A percentile compares a stretch with the other conserved stretches of the same genome.
These are phyloP conservation scores for Fraxinus greggii DNA, from an alignment of 305 asterid genomes.

Conservation along the genomic window DNA sequence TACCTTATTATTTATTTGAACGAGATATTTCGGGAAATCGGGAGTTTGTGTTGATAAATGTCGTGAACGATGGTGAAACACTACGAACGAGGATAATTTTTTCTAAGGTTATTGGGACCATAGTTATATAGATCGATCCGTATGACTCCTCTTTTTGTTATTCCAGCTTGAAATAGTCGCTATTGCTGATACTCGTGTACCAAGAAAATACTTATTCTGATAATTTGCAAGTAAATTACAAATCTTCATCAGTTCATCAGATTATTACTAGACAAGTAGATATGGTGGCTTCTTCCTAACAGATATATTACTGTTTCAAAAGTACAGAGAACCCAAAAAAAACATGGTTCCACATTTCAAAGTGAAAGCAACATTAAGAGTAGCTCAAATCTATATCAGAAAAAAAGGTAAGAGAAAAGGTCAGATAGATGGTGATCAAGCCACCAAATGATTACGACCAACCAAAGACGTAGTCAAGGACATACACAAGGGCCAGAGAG, in stretches of 20 bases:
- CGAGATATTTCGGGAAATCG: too few relatives aligned
- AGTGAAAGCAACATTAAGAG: background rate
- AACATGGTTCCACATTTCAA: background rate
- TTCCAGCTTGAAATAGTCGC: background rate
- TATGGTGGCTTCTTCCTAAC: background rate
- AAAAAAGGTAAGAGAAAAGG: background rate
- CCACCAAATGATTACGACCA: constrained; percentile 52
- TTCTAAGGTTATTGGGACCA: too few relatives aligned
- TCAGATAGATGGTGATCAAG: background rate
- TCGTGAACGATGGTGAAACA: too few relatives aligned
- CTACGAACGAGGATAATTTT: too few relatives aligned
- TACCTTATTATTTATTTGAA: too few relatives aligned
- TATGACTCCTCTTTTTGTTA: too few relatives aligned
- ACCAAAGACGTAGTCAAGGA: constrained; percentile 78
- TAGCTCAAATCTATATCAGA: background rate
- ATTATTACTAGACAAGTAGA: background rate
- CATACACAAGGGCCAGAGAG: constrained; percentile 74
- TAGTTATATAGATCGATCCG: too few relatives aligned
- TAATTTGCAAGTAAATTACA: background rate
- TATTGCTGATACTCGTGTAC: background rate
- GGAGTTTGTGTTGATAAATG: too few relatives aligned
- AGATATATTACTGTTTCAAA: background rate
- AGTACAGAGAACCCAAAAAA: background rate
- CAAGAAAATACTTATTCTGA: background rate
- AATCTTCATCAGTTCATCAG: background rate